phyloP scores from a whole-genome alignment of 2,329 filamentous ascomycete genomes.

The Apiospora sp. region DNA sequence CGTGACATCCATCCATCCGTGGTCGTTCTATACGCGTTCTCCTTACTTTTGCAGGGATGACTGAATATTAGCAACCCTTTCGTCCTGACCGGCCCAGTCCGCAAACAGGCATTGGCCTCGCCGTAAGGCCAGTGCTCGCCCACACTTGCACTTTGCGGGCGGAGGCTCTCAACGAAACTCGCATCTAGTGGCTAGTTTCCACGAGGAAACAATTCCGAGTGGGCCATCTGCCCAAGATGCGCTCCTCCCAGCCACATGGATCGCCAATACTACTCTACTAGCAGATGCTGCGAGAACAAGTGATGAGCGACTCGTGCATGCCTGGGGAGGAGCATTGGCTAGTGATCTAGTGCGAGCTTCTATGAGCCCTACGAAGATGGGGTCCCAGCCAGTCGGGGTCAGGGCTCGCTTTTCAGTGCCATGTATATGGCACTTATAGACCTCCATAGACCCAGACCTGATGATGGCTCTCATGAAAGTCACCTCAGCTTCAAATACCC shows the following conservation, averaged over 20 bases:
- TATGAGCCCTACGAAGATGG: conserved; percentile 14
- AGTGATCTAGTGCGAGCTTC: background rate
- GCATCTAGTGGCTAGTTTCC: background rate
- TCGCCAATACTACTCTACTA: background rate
- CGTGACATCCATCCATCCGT: conserved; percentile 19
- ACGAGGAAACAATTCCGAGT: background rate
- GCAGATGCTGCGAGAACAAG: background rate
- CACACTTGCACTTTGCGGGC: background rate
- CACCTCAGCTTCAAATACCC: background rate
- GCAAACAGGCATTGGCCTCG: background rate
- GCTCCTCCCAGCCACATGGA: background rate
- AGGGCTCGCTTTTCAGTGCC: background rate
- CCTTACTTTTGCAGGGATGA: background rate
- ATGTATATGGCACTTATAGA: background rate
- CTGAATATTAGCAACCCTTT: background rate
- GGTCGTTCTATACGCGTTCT: background rate
- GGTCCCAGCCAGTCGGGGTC: conserved; percentile 7
- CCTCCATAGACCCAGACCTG: background rate
- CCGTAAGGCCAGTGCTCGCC: background rate
- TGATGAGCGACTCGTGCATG: conserved; percentile 14
- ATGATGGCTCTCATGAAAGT: background rate
- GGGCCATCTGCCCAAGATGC: background rate
- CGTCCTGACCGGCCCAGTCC: background rate
- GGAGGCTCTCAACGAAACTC: conserved; percentile 2
- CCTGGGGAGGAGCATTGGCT: background rate